Conservation (phyloP, 106 monocot species). For the Platanthera zijinensis region DNA sequence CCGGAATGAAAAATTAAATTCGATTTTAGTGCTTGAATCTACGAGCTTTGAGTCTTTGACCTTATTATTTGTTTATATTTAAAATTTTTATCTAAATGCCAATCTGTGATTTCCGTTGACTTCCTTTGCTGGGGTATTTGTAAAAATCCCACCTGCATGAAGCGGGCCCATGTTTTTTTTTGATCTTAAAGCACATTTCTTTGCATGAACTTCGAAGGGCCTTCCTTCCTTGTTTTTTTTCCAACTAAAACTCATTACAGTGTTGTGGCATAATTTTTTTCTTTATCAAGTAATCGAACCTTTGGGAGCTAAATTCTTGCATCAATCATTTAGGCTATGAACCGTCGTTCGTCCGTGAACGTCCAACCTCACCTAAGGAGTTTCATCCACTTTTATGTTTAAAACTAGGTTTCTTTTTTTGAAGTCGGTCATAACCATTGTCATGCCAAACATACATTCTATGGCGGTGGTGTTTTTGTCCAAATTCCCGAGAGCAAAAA, state of each 20-base stretch:
- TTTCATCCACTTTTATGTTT: no score
- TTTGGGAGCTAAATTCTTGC: no score
- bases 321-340: no score
- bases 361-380: no score
- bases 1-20: slow-evolving; percentile 2
- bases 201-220: no score
- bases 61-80: neutral
- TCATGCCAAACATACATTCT: no score
- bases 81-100: neutral
- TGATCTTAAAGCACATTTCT: no score
- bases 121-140: neutral
- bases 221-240: neutral
- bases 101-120: neutral
- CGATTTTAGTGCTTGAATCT: neutral
- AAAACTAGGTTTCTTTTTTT: no score
- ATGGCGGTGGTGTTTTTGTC: neutral
- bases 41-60: neutral
- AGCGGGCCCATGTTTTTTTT: no score
- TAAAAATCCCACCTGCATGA: neutral
- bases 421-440: no score
- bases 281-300: neutral
- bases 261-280: neutral
- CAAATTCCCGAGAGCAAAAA: neutral
- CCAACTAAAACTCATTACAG: neutral
- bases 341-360: no score